A percentile compares a stretch with the other conserved stretches of the same genome.
Evolutionary conservation across 176 grass and related monocot species (phyloP).

Genomic region (Miscanthus lutarioriparius): DNA sequence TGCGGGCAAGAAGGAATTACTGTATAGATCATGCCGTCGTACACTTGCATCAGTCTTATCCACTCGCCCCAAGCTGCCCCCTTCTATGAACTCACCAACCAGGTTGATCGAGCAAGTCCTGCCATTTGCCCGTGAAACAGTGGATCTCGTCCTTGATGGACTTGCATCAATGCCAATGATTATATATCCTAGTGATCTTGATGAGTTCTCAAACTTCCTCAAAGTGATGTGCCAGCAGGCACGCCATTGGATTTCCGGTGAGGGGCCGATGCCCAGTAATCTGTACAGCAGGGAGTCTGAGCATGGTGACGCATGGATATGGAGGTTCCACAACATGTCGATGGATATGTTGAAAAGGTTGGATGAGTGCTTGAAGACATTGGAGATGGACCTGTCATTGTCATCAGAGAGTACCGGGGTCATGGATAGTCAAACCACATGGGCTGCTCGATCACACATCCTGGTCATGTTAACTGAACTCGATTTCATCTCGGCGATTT

Average conservation of each 20-base stretch:
- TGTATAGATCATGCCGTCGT: conserved; percentile 64
- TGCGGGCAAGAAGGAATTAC: conserved; percentile 48
- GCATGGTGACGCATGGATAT: conserved; percentile 62
- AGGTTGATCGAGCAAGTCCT: conserved; percentile 65
- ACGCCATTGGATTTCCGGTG: conserved; percentile 38
- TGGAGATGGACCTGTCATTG: conserved; percentile 60
- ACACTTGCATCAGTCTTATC: conserved; percentile 56
- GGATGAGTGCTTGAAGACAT: conserved; percentile 61
- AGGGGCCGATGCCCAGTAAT: conserved; percentile 45
- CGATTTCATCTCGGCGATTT: conserved; percentile 70
- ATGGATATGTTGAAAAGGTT: conserved; percentile 64
- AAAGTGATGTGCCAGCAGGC: conserved; percentile 52
- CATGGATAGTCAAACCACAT: conserved; percentile 46
- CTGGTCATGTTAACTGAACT: conserved; percentile 64
- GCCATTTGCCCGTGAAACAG: conserved; percentile 62
- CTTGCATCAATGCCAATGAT: conserved; percentile 56
- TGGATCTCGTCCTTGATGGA: conserved; percentile 45
- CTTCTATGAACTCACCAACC: conserved; percentile 36
- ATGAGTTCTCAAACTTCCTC: conserved; percentile 82
- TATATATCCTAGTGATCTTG: conserved; percentile 48
- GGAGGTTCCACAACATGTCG: conserved; percentile 52
- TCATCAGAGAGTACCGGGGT: conserved; percentile 45
- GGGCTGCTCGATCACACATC: conserved; percentile 49
- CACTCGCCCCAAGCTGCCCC: conserved; percentile 15
- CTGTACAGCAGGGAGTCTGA: conserved; percentile 57